phyloP scores from a whole-genome alignment of 2,329 filamentous ascomycete genomes.

The Aureobasidium sp. region DNA sequence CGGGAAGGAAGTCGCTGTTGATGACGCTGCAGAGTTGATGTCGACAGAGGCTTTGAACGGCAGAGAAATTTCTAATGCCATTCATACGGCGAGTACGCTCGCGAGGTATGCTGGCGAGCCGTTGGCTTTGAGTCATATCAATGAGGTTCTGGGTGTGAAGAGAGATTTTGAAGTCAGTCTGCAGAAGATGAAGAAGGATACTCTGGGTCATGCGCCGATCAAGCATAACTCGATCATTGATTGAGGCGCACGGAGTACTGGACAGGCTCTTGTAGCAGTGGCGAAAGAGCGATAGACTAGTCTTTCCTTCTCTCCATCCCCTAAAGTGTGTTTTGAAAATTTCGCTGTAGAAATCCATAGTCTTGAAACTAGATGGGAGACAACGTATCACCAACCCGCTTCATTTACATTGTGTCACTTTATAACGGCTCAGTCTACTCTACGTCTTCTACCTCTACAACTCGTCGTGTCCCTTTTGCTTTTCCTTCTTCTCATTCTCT shows the following conservation, averaged over 20 bases:
- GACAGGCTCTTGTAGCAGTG: too few relatives aligned
- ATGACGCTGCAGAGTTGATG: not conserved
- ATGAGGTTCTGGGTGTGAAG: slow-evolving; percentile 13
- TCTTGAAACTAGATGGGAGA: too few relatives aligned
- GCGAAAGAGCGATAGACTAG: too few relatives aligned
- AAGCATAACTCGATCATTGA: not conserved
- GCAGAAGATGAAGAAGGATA: not conserved
- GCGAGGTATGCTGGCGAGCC: not conserved
- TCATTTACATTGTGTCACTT: too few relatives aligned
- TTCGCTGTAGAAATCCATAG: too few relatives aligned
- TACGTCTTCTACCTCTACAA: slow-evolving; percentile 20
- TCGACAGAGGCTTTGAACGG: not conserved
- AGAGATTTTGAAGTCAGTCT: not conserved
- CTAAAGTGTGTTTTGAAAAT: too few relatives aligned
- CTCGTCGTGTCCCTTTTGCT: slow-evolving; percentile 25
- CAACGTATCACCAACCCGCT: too few relatives aligned
- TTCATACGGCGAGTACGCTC: slow-evolving; percentile 1
- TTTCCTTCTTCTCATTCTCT: slow-evolving; percentile 25
- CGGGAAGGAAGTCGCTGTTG: not conserved
- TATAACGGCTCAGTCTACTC: not conserved
- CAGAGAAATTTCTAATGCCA: not conserved
- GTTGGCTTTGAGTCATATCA: not conserved
- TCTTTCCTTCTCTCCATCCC: too few relatives aligned
- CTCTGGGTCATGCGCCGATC: not conserved
- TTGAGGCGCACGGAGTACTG: not conserved